Conservation (phyloP, 2,329 filamentous ascomycete species). For the Ophiostoma sp. region DNA sequence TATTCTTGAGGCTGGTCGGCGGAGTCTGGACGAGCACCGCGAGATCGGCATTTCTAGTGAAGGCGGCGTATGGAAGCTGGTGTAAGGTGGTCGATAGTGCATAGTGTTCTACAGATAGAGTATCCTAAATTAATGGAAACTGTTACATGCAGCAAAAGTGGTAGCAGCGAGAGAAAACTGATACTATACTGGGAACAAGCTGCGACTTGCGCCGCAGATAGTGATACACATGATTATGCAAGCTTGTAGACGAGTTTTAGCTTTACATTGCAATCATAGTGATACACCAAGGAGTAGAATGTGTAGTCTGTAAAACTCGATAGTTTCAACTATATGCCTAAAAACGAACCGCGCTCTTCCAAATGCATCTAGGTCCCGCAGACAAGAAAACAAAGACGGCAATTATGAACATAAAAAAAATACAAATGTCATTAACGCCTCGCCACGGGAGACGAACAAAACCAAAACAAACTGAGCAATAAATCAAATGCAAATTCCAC, state of each 20-base stretch:
- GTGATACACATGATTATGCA: neutral
- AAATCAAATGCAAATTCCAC: neutral
- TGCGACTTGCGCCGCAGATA: slow-evolving; percentile 7
- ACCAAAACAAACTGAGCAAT: neutral
- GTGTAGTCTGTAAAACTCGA: neutral
- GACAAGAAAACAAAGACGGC: neutral
- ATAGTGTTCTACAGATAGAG: neutral
- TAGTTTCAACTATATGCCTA: neutral
- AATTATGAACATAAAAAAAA: slow-evolving; percentile 1
- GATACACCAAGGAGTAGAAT: neutral
- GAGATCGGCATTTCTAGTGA: slow-evolving; percentile 68
- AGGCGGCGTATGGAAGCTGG: slow-evolving; percentile 62
- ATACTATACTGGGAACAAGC: neutral
- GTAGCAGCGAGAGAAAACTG: neutral
- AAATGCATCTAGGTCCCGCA: neutral
- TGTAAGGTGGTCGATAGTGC: slow-evolving; percentile 32
- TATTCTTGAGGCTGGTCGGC: slow-evolving; percentile 79
- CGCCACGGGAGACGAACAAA: neutral
- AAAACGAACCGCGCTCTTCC: slow-evolving; percentile 11
- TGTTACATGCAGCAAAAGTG: neutral
- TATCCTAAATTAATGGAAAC: neutral
- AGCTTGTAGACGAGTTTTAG: neutral
- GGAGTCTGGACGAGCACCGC: slow-evolving; percentile 76
- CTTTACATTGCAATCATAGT: neutral
- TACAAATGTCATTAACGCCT: neutral